Evolutionary conservation across 345 rosid genomes (phyloP).

Genomic region (Conringia planisiliqua): DNA sequence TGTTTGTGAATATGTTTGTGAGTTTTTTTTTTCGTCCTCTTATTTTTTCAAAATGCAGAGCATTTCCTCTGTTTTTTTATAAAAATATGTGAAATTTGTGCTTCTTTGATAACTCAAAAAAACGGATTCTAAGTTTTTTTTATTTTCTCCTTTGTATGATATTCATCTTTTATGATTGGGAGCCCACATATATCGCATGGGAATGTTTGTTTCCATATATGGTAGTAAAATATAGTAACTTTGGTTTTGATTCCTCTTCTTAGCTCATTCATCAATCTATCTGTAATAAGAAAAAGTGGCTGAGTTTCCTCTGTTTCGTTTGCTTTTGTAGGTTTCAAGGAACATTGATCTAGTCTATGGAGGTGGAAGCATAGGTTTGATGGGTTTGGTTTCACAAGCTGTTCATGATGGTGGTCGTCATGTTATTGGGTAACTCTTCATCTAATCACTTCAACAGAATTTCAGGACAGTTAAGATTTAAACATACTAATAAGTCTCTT

Average conservation of each 20-base stretch:
- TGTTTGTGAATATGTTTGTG: slow-evolving; percentile 31
- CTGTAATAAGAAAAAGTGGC: not conserved
- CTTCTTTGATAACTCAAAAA: not conserved
- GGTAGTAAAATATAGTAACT: not conserved
- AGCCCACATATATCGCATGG: slow-evolving; percentile 14
- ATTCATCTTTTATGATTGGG: slow-evolving; percentile 11
- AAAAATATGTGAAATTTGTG: not conserved
- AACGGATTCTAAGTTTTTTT: not conserved
- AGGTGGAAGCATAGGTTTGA: slow-evolving; percentile 99
- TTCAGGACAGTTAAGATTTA: not conserved
- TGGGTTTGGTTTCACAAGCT: slow-evolving; percentile 98
- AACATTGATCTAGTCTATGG: slow-evolving; percentile 98
- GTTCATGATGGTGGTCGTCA: slow-evolving; percentile 99
- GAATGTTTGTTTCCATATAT: slow-evolving; percentile 20
- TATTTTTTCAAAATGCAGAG: not conserved
- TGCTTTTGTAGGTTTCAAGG: slow-evolving; percentile 69
- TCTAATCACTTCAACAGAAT: not conserved
- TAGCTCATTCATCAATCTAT: not conserved
- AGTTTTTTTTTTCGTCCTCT: not conserved
- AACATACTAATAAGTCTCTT: not conserved
- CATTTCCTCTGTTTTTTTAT: not conserved
- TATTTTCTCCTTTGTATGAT: not conserved
- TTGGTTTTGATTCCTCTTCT: not conserved
- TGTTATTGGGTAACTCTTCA: slow-evolving; percentile 82
- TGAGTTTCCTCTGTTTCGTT: not conserved